Evolutionary conservation across 192 early-diverging fungal genomes (phyloP), one percentile per base, ranked within the genome.

Genomic region (Podila horticola): DNA sequence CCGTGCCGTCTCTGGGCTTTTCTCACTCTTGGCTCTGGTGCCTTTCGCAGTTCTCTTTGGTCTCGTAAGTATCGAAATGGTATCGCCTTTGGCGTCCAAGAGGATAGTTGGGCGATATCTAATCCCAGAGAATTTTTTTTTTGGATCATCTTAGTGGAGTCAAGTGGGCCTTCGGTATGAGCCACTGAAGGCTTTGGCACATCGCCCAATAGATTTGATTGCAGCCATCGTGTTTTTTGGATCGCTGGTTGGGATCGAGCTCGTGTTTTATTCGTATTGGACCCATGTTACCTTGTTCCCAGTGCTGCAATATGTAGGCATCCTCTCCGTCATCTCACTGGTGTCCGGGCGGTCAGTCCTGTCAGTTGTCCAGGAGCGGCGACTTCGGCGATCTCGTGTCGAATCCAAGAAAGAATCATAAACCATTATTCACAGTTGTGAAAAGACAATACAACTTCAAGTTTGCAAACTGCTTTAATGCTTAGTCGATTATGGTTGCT

Each of bases 261-360:
- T 79, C 51, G 57, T 87, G 13, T 87, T 87, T 52, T 86, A 83
- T 67, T 69, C 68, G 19, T 89, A 89, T 66, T 89, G 85, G 85
- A 87, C 84, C 19, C 77, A 85, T 38, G 69, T 84, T 48, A 86
- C 86, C 55, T 58, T 89, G 33, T 84, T 89, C 72, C 82, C 86
- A 15, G 86, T 86, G n/a, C 75, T 89, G 2, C 74, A 73, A 17
- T 84, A 81, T 58, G 62, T 87, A 8, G 72, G 72, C 20, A 75
- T 63, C 6, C 74, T 85, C 50, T 76, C 79, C 3, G 22, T 85
- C 5, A 70, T 87, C 12, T 71, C 86, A 7, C 65, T 84, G 29
- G 49, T 84, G 31, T 83, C 84, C 10, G 87, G 87, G 45, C 84
- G 85, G 41, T 79, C 81, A 38, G 85, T 84, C 11, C 84, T 89